Percentiles rank a stretch among this genome's conserved stretches.
These are phyloP conservation scores for Russula sp. DNA, from an alignment of 768 basidiomycete genomes.

Conservation along the genomic window DNA sequence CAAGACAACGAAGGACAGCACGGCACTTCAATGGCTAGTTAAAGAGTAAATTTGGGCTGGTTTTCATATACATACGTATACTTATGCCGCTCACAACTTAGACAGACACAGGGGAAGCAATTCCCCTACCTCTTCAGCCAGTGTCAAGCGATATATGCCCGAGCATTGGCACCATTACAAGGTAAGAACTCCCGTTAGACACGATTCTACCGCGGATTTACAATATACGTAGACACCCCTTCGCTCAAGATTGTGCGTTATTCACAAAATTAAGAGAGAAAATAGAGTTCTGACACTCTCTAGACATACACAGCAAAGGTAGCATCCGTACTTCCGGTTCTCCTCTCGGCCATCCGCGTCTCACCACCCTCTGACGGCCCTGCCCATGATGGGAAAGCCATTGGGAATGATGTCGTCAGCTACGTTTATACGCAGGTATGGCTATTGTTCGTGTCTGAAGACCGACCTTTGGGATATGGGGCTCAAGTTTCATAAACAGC, in stretches of 20 bases:
- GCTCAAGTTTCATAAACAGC: constrained; percentile 37
- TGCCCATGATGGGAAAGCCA: constrained; percentile 61
- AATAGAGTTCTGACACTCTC: not conserved
- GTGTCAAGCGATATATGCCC: constrained; percentile 86
- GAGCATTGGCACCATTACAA: constrained; percentile 74
- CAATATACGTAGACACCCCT: constrained; percentile 57
- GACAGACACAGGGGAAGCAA: constrained; percentile 79
- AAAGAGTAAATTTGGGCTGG: constrained; percentile 29
- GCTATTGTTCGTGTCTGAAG: not conserved
- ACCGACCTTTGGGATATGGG: not conserved
- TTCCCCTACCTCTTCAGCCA: constrained; percentile 90
- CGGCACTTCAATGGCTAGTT: constrained; percentile 50
- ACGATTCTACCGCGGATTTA: not conserved
- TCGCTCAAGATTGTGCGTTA: constrained; percentile 72
- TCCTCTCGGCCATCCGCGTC: constrained; percentile 75
- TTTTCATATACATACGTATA: not conserved
- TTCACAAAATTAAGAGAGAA: not conserved
- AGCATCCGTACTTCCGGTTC: constrained; percentile 69
- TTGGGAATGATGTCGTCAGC: constrained; percentile 65
- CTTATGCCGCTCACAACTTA: constrained; percentile 24
- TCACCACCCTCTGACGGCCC: constrained; percentile 68
- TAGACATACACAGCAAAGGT: constrained; percentile 84
- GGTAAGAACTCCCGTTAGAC: constrained; percentile 33
- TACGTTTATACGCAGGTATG: constrained; percentile 75
- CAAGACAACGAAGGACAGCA: constrained; percentile 38